Evolutionary conservation across 352 stramenopile species (phyloP).

Genomic region (Globisporangium uncinulatum): DNA sequence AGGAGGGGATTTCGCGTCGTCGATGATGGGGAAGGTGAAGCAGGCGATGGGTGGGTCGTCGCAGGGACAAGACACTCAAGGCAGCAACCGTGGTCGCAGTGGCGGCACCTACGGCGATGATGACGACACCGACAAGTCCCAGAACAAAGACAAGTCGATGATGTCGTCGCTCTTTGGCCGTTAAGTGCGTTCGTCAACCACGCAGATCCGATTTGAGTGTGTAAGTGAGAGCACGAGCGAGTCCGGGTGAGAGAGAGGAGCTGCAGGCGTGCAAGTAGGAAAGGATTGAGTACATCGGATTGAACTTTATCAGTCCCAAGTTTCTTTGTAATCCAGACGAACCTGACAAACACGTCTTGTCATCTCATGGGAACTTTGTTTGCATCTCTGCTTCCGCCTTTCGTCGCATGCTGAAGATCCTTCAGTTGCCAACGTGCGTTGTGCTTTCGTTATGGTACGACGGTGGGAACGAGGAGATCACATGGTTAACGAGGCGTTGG

Average conservation of each 20-base stretch:
- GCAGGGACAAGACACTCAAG: background rate
- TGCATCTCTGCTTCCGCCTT: too few species aligned
- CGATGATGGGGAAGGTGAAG: constrained; percentile 8
- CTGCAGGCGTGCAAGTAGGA: background rate
- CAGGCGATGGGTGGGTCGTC: constrained; percentile 1
- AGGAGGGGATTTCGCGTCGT: background rate
- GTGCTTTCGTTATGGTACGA: too few species aligned
- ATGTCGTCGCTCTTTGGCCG: constrained; percentile 5
- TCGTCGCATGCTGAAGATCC: too few species aligned
- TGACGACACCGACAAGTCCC: background rate
- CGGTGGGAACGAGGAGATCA: too few species aligned
- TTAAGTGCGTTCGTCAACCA: background rate
- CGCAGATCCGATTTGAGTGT: background rate
- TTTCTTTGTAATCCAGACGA: background rate
- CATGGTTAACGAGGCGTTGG: too few species aligned
- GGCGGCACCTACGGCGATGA: background rate
- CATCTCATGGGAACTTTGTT: too few species aligned
- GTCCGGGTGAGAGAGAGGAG: too few species aligned
- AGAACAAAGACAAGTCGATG: constrained; percentile 6
- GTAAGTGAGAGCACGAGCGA: background rate
- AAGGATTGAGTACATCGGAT: background rate
- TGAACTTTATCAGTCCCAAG: background rate
- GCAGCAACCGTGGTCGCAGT: background rate
- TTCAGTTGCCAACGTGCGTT: too few species aligned
- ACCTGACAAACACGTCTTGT: too few species aligned